Evolutionary conservation across 2,329 filamentous ascomycete species (phyloP), one percentile per base, ranked within the genome.

Genomic region (Alternaria dauci): DNA sequence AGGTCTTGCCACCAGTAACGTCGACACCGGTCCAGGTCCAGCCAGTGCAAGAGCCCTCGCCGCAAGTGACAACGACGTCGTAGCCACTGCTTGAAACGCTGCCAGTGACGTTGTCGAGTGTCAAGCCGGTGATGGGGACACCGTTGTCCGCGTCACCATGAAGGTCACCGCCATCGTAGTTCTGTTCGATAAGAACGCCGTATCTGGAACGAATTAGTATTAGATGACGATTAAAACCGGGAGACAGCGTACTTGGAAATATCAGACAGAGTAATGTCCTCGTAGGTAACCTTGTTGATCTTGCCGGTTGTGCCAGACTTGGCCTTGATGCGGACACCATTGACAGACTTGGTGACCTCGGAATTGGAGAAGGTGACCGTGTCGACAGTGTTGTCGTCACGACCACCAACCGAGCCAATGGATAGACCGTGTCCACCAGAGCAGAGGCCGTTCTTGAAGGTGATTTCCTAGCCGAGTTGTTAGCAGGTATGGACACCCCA

Each of bases 301-400:
- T 75, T 76, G 41, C 86, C 86, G 0, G 83, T 86, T 7, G 80
- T 80, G 52, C 78, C 81, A 46, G 77, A 81, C 16, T 83, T 81
- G 9, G 83, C 85, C 79, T 88, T 88, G 75, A 88, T 82, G 58
- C 86, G 85, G 55, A 86, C 79, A 51, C 85, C 86, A 70, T 87
- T 86, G 44, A 81, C 72, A 0, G 84, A 87, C 70, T 87, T 78
- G 57, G 71, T 76, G 59, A 88, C 79, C 12, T 76, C 79, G 8
- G 79, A 83, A 63, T 81, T 79, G 36, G 79, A 73, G 67, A 89
- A 84, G n/a, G 77, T 80, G 7, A 89, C 81, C 42, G 79, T 83
- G 12, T 81, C 71, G 46, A 89, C 86, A 7, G 70, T 76, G 76
- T 88, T 88, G 73, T 86, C 77, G 53, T 67, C 67, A 34, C 85